These are phyloP conservation scores for Microcyclospora tardicrescens DNA, from an alignment of 2,329 filamentous ascomycete genomes.

Conservation along the genomic window DNA sequence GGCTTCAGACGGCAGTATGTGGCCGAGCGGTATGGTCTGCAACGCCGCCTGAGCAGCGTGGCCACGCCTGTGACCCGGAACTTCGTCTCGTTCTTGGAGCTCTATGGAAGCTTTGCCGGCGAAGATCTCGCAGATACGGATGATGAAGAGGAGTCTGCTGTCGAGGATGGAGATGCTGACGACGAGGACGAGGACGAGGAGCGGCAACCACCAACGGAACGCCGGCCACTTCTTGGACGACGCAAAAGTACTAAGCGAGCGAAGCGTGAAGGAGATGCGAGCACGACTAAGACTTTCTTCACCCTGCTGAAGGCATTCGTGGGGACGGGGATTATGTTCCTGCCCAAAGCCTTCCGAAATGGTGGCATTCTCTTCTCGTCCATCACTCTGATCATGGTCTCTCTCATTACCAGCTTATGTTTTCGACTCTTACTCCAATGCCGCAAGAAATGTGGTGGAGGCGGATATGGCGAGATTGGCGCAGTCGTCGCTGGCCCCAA, in stretches of 20 bases:
- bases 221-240: constrained; percentile 47
- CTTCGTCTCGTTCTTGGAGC: constrained; percentile 62
- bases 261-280: constrained; percentile 46
- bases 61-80: constrained; percentile 48
- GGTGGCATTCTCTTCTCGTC: constrained; percentile 65
- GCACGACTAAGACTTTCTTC: constrained; percentile 62
- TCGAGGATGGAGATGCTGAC: constrained; percentile 48
- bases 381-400: constrained; percentile 52
- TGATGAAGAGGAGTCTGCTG: constrained; percentile 46
- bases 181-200: constrained; percentile 46
- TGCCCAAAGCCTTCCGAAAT: constrained; percentile 68
- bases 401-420: constrained; percentile 53
- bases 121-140: constrained; percentile 50
- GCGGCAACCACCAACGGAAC: constrained; percentile 45
- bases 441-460: constrained; percentile 47
- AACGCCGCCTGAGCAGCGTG: constrained; percentile 27
- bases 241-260: constrained; percentile 39
- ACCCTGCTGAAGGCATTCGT: constrained; percentile 68
- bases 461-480: constrained; percentile 64
- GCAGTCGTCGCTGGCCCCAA: constrained; percentile 49
- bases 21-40: constrained; percentile 30
- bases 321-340: constrained; percentile 69
- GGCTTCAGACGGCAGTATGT: constrained; percentile 44
- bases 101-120: constrained; percentile 66
- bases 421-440: constrained; percentile 61